Evolutionary conservation across 805 yeast species (phyloP).

Genomic region (Sugiyamaella chiloensis): DNA sequence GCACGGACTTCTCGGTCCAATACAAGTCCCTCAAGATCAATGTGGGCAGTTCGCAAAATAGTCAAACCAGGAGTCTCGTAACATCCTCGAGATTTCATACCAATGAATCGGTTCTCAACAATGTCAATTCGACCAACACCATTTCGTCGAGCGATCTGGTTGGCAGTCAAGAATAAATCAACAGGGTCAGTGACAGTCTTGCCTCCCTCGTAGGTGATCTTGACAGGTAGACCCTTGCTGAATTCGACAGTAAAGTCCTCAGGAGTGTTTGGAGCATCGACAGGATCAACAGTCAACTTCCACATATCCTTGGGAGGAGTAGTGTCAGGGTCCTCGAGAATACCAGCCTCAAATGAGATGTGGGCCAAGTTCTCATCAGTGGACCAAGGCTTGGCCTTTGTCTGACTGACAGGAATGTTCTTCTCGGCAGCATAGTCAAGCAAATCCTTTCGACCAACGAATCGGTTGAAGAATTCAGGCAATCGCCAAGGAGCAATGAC

Average conservation of each 20-base stretch:
- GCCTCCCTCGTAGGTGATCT: slow-evolving; percentile 62
- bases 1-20: slow-evolving; percentile 97
- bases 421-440: slow-evolving; percentile 90
- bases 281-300: slow-evolving; percentile 96
- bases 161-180: slow-evolving; percentile 88
- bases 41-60: slow-evolving; percentile 86
- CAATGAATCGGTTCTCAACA: slow-evolving; percentile 98
- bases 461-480: slow-evolving; percentile 89
- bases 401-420: slow-evolving; percentile 92
- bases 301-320: slow-evolving; percentile 99
- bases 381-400: slow-evolving; percentile 99
- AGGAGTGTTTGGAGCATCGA: slow-evolving; percentile 90
- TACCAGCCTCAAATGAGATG: slow-evolving; percentile 99
- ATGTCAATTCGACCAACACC: slow-evolving; percentile 99
- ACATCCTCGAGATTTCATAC: slow-evolving; percentile 98
- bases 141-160: slow-evolving; percentile 94
- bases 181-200: slow-evolving; percentile 77
- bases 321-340: slow-evolving; percentile 95
- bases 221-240: slow-evolving; percentile 82
- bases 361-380: slow-evolving; percentile 99
- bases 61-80: slow-evolving; percentile 99
- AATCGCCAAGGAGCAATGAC: slow-evolving; percentile 99
- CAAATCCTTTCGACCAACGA: slow-evolving; percentile 96
- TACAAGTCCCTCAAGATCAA: slow-evolving; percentile 95
- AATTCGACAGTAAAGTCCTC: slow-evolving; percentile 83